These are phyloP conservation scores for Dothistroma septosporum DNA, from an alignment of 2,329 filamentous ascomycete genomes.

Conservation along the genomic window DNA sequence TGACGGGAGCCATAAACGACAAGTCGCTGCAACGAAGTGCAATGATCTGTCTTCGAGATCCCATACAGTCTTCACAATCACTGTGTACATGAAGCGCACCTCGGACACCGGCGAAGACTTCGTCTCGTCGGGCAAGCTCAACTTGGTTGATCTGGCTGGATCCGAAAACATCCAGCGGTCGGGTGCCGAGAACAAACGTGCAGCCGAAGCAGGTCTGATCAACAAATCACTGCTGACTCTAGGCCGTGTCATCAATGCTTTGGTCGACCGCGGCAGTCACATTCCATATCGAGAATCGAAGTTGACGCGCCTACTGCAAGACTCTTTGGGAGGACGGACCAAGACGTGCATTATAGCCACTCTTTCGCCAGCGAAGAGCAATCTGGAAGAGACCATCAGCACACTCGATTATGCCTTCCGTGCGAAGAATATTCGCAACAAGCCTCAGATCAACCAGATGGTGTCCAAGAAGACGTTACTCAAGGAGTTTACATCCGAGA, in stretches of 20 bases:
- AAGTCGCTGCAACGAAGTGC: conserved; percentile 99
- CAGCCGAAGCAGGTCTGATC: conserved; percentile 90
- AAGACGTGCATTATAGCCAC: conserved; percentile 99
- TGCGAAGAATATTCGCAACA: conserved; percentile 97
- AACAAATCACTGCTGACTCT: conserved; percentile 96
- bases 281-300: conserved; percentile 96
- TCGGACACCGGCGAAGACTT: conserved; percentile 84
- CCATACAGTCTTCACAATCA: conserved; percentile 96
- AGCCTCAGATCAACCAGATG: conserved; percentile 88
- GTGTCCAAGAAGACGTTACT: conserved; percentile 91
- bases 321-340: conserved; percentile 89
- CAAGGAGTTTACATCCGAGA: conserved; percentile 84
- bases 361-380: conserved; percentile 88
- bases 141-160: conserved; percentile 91
- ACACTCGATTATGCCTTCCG: conserved; percentile 97
- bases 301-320: conserved; percentile 88
- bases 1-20: conserved; percentile 83
- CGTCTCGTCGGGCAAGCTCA: conserved; percentile 86
- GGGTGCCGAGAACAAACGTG: conserved; percentile 95
- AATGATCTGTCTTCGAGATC: conserved; percentile 96
- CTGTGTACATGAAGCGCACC: conserved; percentile 78
- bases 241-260: conserved; percentile 92
- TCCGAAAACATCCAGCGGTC: conserved; percentile 98
- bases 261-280: conserved; percentile 84
- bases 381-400: conserved; percentile 95